A percentile compares a stretch with the other conserved stretches of the same genome.
phyloP scores from a whole-genome alignment of 805 yeast species.

The Wilhelminamyces savonicus region DNA sequence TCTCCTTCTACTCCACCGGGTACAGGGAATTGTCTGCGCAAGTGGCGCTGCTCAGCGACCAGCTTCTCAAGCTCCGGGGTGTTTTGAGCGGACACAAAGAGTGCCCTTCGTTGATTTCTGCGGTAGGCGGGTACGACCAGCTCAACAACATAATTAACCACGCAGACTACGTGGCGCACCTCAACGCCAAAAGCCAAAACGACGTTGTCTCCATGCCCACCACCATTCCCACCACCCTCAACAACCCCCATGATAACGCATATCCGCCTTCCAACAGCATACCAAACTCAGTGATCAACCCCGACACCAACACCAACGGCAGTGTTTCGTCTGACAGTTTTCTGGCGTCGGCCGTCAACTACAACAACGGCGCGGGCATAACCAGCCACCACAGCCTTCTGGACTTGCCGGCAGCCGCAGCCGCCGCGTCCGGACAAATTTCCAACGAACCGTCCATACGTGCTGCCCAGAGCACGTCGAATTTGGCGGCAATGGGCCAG shows the following conservation, averaged over 20 bases:
- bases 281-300: conserved; percentile 3
- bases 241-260: conserved; percentile 4
- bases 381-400: conserved; percentile 18
- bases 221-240: conserved; percentile 34
- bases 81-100: conserved; percentile 46
- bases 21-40: conserved; percentile 61
- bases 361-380: conserved; percentile 1
- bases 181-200: conserved; percentile 15
- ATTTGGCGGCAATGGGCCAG: conserved; percentile 13
- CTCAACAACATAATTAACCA: conserved; percentile 37
- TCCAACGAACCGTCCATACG: too few species aligned
- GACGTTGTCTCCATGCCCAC: conserved; percentile 28
- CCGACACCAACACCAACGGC: conserved; percentile 1
- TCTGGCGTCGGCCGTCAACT: conserved; percentile 2
- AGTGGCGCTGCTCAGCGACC: conserved; percentile 52
- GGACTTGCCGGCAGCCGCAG: conserved; percentile 16
- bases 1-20: conserved; percentile 62
- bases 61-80: conserved; percentile 43
- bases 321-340: neutral
- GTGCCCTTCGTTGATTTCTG: conserved; percentile 33
- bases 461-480: conserved; percentile 22
- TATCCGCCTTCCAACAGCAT: neutral
- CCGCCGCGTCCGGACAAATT: neutral
- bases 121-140: conserved; percentile 42
- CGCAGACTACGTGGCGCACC: conserved; percentile 21